Evolutionary conservation across 2,329 filamentous ascomycete species (phyloP).

Genomic region (Diaporthe sp.): DNA sequence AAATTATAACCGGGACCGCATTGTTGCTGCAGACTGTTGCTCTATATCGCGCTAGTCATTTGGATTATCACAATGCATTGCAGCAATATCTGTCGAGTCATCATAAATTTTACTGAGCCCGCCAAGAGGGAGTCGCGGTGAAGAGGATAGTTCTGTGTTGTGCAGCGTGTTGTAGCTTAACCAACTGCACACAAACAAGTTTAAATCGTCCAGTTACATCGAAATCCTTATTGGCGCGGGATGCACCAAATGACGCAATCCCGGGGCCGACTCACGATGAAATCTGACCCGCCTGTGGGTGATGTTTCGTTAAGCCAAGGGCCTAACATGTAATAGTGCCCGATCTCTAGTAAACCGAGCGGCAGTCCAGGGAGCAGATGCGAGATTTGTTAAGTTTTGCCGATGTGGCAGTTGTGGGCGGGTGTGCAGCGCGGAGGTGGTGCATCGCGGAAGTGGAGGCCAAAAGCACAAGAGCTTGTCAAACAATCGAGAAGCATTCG

Average conservation of each 20-base stretch:
- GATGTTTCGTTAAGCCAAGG: constrained; percentile 25
- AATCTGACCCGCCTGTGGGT: not conserved
- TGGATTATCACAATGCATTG: constrained; percentile 27
- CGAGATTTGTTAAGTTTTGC: constrained; percentile 21
- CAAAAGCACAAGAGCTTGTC: constrained; percentile 2
- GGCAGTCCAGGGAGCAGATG: not conserved
- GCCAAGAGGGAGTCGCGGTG: constrained; percentile 19
- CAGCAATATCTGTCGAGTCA: constrained; percentile 12
- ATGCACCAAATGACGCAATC: constrained; percentile 22
- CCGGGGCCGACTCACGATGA: constrained; percentile 8
- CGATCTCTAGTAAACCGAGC: constrained; percentile 1
- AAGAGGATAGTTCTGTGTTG: not conserved
- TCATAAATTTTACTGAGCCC: constrained; percentile 1
- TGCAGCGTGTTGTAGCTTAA: not conserved
- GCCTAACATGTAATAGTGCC: constrained; percentile 22
- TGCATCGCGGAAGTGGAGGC: no score
- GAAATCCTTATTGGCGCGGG: not conserved
- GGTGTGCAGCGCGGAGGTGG: not conserved
- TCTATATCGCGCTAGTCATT: constrained; percentile 22
- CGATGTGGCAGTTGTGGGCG: constrained; percentile 1
- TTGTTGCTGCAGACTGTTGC: constrained; percentile 18
- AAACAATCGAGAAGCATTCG: constrained; percentile 16
- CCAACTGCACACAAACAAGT: not conserved
- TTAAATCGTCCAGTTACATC: not conserved
- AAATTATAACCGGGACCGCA: not conserved